phyloP scores from a whole-genome alignment of 306 rosid species.

The Dryas octopetala region DNA sequence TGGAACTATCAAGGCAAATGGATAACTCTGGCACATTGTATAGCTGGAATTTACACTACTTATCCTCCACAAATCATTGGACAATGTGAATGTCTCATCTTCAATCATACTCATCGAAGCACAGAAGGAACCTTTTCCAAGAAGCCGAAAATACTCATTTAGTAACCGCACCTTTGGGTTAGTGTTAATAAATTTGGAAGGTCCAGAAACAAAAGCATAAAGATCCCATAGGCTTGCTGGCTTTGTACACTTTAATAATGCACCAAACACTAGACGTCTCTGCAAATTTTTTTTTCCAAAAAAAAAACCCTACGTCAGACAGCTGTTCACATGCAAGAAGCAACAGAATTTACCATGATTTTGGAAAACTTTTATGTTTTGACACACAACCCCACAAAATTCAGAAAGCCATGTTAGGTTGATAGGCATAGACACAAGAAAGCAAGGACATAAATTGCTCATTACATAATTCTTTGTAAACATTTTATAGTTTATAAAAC shows the following conservation, averaged over 20 bases:
- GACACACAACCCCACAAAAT: slow-evolving; percentile 4
- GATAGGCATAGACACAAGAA: background rate
- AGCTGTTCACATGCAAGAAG: slow-evolving; percentile 23
- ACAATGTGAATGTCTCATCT: slow-evolving; percentile 68
- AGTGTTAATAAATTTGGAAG: slow-evolving; percentile 66
- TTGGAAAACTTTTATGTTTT: background rate
- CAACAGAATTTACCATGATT: slow-evolving; percentile 26
- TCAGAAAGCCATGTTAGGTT: background rate
- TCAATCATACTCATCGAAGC: slow-evolving; percentile 69
- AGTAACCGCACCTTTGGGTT: slow-evolving; percentile 78
- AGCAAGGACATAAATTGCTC: background rate
- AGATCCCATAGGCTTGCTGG: slow-evolving; percentile 77
- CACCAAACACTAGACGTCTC: slow-evolving; percentile 73
- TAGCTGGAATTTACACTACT: slow-evolving; percentile 69
- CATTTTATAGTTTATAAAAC: too few relatives aligned
- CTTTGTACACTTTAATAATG: slow-evolving; percentile 59
- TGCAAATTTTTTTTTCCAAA: slow-evolving; percentile 23
- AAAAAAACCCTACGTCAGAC: slow-evolving; percentile 33
- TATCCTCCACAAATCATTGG: slow-evolving; percentile 89
- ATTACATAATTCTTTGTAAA: background rate
- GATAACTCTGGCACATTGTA: slow-evolving; percentile 79
- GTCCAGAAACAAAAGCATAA: slow-evolving; percentile 73
- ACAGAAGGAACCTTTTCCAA: slow-evolving; percentile 53
- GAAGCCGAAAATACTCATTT: slow-evolving; percentile 91
- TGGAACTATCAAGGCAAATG: slow-evolving; percentile 93